These are phyloP conservation scores for Clonostachys rosea DNA, from an alignment of 2,329 filamentous ascomycete genomes.

Conservation along the genomic window DNA sequence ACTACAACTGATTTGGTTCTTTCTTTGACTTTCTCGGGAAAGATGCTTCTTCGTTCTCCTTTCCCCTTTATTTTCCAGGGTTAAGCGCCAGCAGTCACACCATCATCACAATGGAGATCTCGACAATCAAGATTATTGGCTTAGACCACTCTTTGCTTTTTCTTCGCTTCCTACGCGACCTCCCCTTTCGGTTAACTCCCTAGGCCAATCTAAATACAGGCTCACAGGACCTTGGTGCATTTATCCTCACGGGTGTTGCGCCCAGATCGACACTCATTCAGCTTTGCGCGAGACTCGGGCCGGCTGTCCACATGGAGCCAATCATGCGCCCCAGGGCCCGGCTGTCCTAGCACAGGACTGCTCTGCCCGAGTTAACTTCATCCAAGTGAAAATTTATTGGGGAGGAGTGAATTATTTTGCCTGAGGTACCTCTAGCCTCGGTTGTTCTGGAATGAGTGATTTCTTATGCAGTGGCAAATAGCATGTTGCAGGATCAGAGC, in stretches of 20 bases:
- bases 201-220: constrained; percentile 1
- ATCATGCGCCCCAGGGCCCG: constrained; percentile 22
- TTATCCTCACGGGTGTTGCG: constrained; percentile 1
- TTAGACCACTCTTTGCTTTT: background rate
- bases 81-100: background rate
- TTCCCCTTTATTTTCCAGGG: background rate
- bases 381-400: constrained; percentile 6
- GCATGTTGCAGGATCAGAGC: constrained; percentile 1
- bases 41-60: background rate
- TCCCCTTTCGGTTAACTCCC: constrained; percentile 1
- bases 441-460: constrained; percentile 1
- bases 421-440: background rate
- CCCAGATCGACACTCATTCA: constrained; percentile 4
- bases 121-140: background rate
- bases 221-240: constrained; percentile 5
- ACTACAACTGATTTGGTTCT: background rate
- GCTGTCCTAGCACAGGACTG: constrained; percentile 23
- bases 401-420: background rate
- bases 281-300: constrained; percentile 25
- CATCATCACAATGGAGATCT: background rate
- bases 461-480: constrained; percentile 4
- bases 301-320: constrained; percentile 26
- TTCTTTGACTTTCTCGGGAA: background rate
- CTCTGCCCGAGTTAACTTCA: constrained; percentile 15
- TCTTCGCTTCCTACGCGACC: background rate